Conservation (phyloP, 352 stramenopile genomes). For the Pythium utonaiense region DNA sequence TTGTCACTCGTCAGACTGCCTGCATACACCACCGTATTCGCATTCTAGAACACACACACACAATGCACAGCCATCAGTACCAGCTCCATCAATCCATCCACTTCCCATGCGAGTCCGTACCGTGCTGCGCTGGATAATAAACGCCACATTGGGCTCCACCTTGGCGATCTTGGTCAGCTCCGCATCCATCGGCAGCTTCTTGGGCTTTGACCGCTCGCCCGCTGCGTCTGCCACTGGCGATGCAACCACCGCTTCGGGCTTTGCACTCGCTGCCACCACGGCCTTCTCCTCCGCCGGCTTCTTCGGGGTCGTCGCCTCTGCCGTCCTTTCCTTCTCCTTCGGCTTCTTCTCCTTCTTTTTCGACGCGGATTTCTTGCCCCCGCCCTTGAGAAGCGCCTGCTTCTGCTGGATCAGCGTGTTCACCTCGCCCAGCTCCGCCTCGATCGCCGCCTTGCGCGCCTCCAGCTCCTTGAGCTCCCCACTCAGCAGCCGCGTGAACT, state of each 20-base stretch:
- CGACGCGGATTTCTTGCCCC: not conserved
- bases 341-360: constrained; percentile 37
- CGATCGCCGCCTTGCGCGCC: constrained; percentile 35
- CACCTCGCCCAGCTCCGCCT: constrained; percentile 44
- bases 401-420: constrained; percentile 62
- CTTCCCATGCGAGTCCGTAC: too few species aligned
- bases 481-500: constrained; percentile 52
- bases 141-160: constrained; percentile 70
- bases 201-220: constrained; percentile 29
- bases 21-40: constrained; percentile 85
- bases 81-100: too few species aligned
- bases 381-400: constrained; percentile 41
- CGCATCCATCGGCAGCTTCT: constrained; percentile 58
- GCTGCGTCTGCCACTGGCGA: constrained; percentile 1
- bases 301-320: not conserved
- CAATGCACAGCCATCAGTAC: not conserved
- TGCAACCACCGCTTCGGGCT: constrained; percentile 13
- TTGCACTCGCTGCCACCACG: not conserved
- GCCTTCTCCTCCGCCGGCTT: constrained; percentile 6
- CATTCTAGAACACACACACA: constrained; percentile 39
- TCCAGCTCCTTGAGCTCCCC: constrained; percentile 71
- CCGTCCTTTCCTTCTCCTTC: constrained; percentile 25
- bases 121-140: constrained; percentile 87
- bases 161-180: constrained; percentile 63
- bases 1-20: constrained; percentile 35